These are phyloP conservation scores for Trichocladium uniseriatum DNA, from an alignment of 495 filamentous ascomycete genomes.

Conservation along the genomic window DNA sequence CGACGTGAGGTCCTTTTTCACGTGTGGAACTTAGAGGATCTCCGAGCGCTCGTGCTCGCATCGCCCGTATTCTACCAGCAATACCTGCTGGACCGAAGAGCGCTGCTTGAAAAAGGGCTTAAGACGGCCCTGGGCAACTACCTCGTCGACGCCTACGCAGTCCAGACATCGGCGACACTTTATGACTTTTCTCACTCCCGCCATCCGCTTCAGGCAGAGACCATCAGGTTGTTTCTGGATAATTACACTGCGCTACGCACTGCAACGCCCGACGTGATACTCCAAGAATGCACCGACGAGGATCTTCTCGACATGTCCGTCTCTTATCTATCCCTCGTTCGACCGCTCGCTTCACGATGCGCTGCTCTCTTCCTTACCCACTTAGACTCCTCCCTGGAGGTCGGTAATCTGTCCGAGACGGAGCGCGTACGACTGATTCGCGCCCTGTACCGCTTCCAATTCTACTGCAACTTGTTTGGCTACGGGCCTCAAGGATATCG, in stretches of 20 bases:
- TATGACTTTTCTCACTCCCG: neutral
- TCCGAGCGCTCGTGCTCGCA: conserved; percentile 17
- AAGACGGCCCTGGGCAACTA: conserved; percentile 7
- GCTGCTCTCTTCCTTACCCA: conserved; percentile 6
- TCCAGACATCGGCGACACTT: conserved; percentile 1
- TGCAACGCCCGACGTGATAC: neutral
- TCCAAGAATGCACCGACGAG: conserved; percentile 6
- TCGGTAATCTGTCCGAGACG: conserved; percentile 8
- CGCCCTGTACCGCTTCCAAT: conserved; percentile 25
- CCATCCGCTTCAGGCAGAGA: neutral
- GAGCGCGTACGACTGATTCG: conserved; percentile 18
- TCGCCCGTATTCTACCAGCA: conserved; percentile 26
- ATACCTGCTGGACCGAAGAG: conserved; percentile 16
- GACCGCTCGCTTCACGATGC: conserved; percentile 13
- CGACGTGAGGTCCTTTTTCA: conserved; percentile 9
- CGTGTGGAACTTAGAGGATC: conserved; percentile 8
- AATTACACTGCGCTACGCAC: conserved; percentile 5
- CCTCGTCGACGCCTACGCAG: conserved; percentile 15
- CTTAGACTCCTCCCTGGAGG: neutral
- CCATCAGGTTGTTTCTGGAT: conserved; percentile 3
- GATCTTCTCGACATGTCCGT: conserved; percentile 5
- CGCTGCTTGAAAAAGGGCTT: conserved; percentile 5
- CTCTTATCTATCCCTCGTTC: conserved; percentile 20
- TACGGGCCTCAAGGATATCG: neutral
- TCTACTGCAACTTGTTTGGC: conserved; percentile 25